Evolutionary conservation across 73 alveolate species (phyloP).

Genomic region (Tetrahymena thermophila): DNA sequence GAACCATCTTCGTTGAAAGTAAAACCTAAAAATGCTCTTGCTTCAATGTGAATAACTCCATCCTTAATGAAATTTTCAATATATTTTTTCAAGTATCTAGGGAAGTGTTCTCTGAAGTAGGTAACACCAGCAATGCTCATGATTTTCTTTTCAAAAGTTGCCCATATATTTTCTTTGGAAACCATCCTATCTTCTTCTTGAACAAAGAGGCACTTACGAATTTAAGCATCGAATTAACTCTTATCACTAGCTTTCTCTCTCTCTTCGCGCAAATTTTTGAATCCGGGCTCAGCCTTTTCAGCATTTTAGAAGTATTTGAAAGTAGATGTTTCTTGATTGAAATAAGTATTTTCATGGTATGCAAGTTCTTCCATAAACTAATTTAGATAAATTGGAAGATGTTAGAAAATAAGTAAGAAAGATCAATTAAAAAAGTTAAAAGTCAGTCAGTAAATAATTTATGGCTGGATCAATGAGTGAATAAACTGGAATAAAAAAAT

Average conservation of each 20-base stretch:
- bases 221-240: neutral
- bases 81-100: neutral
- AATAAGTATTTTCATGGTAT: neutral
- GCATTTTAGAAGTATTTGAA: neutral
- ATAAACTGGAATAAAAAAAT: neutral
- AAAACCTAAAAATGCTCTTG: neutral
- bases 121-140: neutral
- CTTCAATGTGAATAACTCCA: neutral
- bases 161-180: neutral
- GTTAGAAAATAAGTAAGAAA: neutral
- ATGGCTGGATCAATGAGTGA: neutral
- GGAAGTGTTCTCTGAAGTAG: neutral
- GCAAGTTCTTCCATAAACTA: constrained; percentile 1
- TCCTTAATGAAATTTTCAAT: neutral
- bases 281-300: constrained; percentile 1
- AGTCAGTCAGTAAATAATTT: neutral
- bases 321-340: neutral
- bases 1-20: neutral
- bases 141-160: neutral
- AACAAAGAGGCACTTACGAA: neutral
- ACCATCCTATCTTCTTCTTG: neutral
- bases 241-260: neutral
- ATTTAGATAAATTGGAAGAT: neutral
- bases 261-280: neutral
- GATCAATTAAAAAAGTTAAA: neutral